Conservation (phyloP, 257 asterid species). For the Ilex asprella region DNA sequence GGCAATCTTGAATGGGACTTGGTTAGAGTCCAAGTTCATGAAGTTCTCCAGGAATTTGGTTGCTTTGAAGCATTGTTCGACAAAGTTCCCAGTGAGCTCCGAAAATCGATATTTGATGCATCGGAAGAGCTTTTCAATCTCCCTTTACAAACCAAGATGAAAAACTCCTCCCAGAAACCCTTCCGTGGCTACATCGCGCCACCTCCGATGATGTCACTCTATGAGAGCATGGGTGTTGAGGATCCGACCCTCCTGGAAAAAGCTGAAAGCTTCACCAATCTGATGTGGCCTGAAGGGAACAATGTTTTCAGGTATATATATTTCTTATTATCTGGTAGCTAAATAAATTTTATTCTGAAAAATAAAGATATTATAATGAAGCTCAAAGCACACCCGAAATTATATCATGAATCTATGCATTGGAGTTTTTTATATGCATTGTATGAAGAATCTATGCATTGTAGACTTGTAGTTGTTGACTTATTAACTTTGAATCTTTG, state of each 20-base stretch:
- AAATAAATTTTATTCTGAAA: no score
- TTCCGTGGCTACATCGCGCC: conserved; percentile 64
- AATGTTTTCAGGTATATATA: conserved; percentile 34
- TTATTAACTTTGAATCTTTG: no score
- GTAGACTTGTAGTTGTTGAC: no score
- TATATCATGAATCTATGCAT: no score
- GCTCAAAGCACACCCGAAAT: no score
- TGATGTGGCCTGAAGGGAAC: conserved; percentile 57
- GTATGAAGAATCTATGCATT: no score
- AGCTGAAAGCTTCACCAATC: conserved; percentile 25
- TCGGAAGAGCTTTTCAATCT: conserved; percentile 46
- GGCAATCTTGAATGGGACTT: conserved; percentile 29
- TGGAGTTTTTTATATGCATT: no score
- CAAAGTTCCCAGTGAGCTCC: conserved; percentile 21
- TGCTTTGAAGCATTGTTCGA: conserved; percentile 57
- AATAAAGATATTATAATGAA: no score
- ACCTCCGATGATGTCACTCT: conserved; percentile 37
- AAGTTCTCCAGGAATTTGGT: conserved; percentile 44
- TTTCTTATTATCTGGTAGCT: neutral
- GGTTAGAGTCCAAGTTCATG: conserved; percentile 25
- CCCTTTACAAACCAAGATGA: conserved; percentile 39
- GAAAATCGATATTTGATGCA: conserved; percentile 24
- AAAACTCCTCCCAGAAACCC: conserved; percentile 41
- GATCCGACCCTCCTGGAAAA: conserved; percentile 24
- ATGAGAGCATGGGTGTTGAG: conserved; percentile 56